Evolutionary conservation across 805 yeast species (phyloP), one percentile per base, ranked within the genome.

Genomic region (Priceomyces carsonii): DNA sequence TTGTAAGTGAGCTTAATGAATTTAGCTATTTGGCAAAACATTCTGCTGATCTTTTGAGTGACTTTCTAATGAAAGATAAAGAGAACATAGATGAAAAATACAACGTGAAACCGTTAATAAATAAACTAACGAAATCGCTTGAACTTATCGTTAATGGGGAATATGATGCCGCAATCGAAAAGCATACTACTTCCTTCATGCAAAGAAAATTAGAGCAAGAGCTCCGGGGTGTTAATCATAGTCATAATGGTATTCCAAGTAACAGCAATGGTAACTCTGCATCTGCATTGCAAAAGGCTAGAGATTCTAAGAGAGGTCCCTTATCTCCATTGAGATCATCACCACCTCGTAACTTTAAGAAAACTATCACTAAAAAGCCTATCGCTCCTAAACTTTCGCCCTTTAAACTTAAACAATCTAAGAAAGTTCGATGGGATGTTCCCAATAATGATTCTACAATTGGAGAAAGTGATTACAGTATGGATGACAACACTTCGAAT

Each of bases 371-470:
- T 24, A 44, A 45, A 24, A 43, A 40, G 29, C 33, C 44, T 1
- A n/a, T 32, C 12, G 17, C 40, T 1, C 29, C 34, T 5, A 38
- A 36, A 24, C 24, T 38, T 15, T 40, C 44, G 9, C 40, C 47
- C 15, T 7, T 30, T 9, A 33, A 37, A 22, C 34, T 35, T 30
- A 38, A 23, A 19, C 18, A 36, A 20, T 25, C 53, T 8, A 71
- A 71, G 35, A 71, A 64, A 39, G 79, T 74, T 1, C 61, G 77
- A 42, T 73, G 77, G 74, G 67, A 66, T 39, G 63, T 63, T 8
- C 70, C 69, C 3, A 48, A 47, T 17, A 33, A 42, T 17, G 43
- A 47, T 13, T 18, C 39, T 2, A 31, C 38, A 18, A 38, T 39
- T 23, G 31, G 44, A 9, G 66, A 60, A 15, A 56, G 65, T 35